phyloP scores from a whole-genome alignment of 2,329 filamentous ascomycete genomes.

The Botrytis porri region DNA sequence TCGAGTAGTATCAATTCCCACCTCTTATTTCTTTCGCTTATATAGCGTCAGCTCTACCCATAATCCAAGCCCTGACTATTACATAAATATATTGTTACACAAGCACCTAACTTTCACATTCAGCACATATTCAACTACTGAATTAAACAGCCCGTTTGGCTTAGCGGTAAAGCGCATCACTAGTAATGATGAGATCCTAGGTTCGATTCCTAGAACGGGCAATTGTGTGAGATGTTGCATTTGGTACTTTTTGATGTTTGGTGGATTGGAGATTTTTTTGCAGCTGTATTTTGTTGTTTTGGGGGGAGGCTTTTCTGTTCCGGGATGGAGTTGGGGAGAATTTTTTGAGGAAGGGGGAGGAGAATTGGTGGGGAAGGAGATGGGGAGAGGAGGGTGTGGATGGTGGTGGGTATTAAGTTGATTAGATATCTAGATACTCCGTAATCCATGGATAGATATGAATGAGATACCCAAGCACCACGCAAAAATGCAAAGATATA shows the following conservation, averaged over 20 bases:
- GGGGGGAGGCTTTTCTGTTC: not conserved
- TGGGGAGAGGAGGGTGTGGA: not conserved
- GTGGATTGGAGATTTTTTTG: fast-evolving
- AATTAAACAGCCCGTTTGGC: not conserved
- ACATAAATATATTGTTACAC: fast-evolving
- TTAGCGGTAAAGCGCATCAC: constrained; percentile 13
- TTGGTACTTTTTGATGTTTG: not conserved
- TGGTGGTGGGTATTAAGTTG: not conserved
- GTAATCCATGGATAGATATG: too few species aligned
- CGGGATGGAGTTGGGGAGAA: not conserved
- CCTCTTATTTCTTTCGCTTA: too few species aligned
- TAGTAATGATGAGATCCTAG: constrained; percentile 12
- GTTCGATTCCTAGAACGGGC: constrained; percentile 11
- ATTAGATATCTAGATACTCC: not conserved
- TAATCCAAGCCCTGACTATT: fast-evolving
- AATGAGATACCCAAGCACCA: not conserved
- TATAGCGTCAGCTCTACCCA: too few species aligned
- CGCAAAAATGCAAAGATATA: not conserved
- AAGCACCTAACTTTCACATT: fast-evolving
- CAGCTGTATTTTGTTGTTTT: not conserved
- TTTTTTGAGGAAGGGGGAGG: not conserved
- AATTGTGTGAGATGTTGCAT: fast-evolving
- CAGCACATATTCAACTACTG: fast-evolving
- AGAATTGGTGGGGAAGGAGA: not conserved
- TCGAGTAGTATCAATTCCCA: too few species aligned